Evolutionary conservation across 75 land plant genomes (phyloP).

Genomic region (Sequoiadendron giganteum): DNA sequence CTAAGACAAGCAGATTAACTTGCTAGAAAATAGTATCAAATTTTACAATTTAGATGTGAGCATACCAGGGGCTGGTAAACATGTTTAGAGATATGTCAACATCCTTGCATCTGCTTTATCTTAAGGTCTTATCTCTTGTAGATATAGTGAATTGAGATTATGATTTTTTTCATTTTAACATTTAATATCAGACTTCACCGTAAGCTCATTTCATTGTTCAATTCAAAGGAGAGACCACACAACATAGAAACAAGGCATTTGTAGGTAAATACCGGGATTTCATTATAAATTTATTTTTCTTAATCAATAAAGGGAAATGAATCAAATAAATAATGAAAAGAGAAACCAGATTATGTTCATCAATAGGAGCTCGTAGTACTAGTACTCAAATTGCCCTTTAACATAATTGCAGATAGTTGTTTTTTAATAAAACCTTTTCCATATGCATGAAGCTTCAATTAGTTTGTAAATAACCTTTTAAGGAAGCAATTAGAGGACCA

Average conservation of each 20-base stretch:
- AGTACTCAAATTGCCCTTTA: not conserved
- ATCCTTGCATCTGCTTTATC: not conserved
- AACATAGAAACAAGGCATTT: conserved; percentile 1
- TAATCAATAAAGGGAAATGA: not conserved
- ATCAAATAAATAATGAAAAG: not conserved
- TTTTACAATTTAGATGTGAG: not conserved
- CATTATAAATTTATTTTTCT: not conserved
- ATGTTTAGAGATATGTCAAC: not conserved
- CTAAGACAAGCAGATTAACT: too few species aligned
- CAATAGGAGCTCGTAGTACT: not conserved
- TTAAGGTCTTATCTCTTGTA: not conserved
- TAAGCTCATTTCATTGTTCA: not conserved
- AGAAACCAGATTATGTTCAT: not conserved
- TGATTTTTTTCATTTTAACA: not conserved
- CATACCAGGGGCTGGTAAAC: not conserved
- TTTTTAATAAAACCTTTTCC: not conserved
- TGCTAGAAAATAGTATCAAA: not conserved
- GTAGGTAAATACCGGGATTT: not conserved
- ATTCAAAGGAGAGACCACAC: too few species aligned
- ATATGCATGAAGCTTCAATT: not conserved
- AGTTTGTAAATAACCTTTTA: not conserved
- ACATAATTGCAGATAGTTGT: not conserved
- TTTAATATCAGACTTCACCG: not conserved
- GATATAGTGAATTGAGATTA: not conserved
- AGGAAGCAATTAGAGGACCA: not conserved